A percentile compares a stretch with the other conserved stretches of the same genome.
phyloP scores from a whole-genome alignment of 2,329 filamentous ascomycete species.

The Elsinoe australis region DNA sequence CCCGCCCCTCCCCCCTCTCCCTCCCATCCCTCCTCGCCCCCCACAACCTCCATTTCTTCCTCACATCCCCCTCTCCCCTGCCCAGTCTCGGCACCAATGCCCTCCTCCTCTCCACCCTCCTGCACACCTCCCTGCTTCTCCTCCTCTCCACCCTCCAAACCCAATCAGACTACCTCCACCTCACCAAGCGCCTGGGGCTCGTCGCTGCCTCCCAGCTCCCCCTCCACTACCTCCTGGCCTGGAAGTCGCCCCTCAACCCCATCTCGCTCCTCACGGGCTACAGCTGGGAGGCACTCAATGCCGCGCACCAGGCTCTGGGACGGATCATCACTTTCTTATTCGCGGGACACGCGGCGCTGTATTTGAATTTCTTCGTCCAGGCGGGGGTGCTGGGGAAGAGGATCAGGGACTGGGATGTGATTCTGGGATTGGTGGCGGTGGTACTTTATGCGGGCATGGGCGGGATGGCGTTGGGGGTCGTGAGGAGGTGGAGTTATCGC shows the following conservation, averaged over 20 bases:
- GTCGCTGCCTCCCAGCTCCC: slow-evolving; percentile 54
- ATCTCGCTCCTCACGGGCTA: slow-evolving; percentile 46
- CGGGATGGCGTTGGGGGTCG: slow-evolving; percentile 42
- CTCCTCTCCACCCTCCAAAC: slow-evolving; percentile 45
- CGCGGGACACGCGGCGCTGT: slow-evolving; percentile 46
- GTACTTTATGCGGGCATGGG: slow-evolving; percentile 38
- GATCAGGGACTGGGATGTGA: slow-evolving; percentile 49
- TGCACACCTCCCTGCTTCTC: slow-evolving; percentile 49
- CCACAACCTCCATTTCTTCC: slow-evolving; percentile 23
- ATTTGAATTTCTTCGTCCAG: slow-evolving; percentile 51
- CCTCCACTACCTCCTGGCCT: slow-evolving; percentile 50
- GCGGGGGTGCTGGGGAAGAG: slow-evolving; percentile 46
- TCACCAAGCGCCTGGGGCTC: slow-evolving; percentile 55
- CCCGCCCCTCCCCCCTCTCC: slow-evolving; percentile 25
- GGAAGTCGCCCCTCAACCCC: slow-evolving; percentile 45
- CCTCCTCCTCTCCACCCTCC: slow-evolving; percentile 41
- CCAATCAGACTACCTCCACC: slow-evolving; percentile 55
- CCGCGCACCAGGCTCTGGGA: slow-evolving; percentile 51
- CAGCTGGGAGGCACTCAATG: slow-evolving; percentile 50
- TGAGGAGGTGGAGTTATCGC: slow-evolving; percentile 43
- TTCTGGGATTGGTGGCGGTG: slow-evolving; percentile 47
- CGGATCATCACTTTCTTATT: slow-evolving; percentile 47
- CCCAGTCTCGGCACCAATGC: slow-evolving; percentile 39
- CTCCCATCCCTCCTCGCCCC: slow-evolving; percentile 26
- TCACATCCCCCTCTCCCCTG: slow-evolving; percentile 27